Percentiles rank a stretch among this genome's conserved stretches.
These are phyloP conservation scores for Botrytis aclada DNA, from an alignment of 2,329 filamentous ascomycete species.

Conservation along the genomic window DNA sequence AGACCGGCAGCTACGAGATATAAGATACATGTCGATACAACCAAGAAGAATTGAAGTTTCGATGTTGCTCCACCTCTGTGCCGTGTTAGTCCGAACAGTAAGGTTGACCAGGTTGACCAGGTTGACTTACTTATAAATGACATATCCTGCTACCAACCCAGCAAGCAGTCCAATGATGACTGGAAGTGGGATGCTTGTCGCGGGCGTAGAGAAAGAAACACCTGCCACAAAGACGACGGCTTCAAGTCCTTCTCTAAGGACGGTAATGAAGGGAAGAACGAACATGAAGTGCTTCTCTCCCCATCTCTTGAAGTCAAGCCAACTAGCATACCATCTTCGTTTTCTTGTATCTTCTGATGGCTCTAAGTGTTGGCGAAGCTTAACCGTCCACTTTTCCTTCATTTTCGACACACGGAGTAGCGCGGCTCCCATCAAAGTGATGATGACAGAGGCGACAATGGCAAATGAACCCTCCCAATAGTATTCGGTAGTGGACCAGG, in stretches of 20 bases:
- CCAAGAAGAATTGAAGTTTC: conserved; percentile 73
- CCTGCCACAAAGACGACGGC: conserved; percentile 84
- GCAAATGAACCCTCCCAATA: conserved; percentile 80
- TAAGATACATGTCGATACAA: conserved; percentile 75
- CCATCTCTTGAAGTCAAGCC: conserved; percentile 56
- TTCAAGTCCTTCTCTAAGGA: conserved; percentile 83
- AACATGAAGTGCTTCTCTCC: conserved; percentile 83
- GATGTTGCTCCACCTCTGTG: conserved; percentile 59
- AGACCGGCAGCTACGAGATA: conserved; percentile 82
- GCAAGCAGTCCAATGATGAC: conserved; percentile 69
- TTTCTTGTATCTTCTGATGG: conserved; percentile 40
- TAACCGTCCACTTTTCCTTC: conserved; percentile 83
- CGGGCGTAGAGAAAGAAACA: conserved; percentile 73
- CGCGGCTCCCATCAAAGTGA: conserved; percentile 75
- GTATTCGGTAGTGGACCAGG: conserved; percentile 66
- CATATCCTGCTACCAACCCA: conserved; percentile 64
- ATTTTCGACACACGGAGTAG: conserved; percentile 79
- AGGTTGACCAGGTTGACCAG: background rate
- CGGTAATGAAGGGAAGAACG: conserved; percentile 78
- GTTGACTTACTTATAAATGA: conserved; percentile 69
- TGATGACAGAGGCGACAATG: conserved; percentile 73
- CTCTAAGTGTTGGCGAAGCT: conserved; percentile 66
- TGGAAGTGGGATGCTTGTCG: conserved; percentile 72
- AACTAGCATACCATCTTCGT: conserved; percentile 33
- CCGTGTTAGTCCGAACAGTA: conserved; percentile 18